Percentiles rank a stretch among this genome's conserved stretches.
These are phyloP conservation scores for Adenanthera pavonina DNA, from an alignment of 306 rosid species.

Conservation along the genomic window DNA sequence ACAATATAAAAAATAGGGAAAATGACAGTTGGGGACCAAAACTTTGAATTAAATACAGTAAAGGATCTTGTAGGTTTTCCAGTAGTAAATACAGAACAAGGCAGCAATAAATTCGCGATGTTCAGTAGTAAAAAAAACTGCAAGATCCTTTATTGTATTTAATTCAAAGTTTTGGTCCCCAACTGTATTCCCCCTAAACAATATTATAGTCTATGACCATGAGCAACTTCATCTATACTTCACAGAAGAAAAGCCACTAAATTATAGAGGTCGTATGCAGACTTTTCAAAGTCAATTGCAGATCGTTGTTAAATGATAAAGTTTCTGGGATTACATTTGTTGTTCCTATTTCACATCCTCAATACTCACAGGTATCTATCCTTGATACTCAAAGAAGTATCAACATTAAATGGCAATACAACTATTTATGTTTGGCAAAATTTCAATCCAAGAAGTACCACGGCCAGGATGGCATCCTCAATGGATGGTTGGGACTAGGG, in stretches of 20 bases:
- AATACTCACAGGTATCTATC: too few relatives aligned
- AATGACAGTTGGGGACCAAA: too few relatives aligned
- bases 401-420: background rate
- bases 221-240: slow-evolving; percentile 21
- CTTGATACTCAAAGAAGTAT: too few relatives aligned
- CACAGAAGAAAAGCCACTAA: slow-evolving; percentile 13
- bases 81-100: too few relatives aligned
- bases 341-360: too few relatives aligned
- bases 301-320: background rate
- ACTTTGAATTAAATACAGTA: too few relatives aligned
- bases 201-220: slow-evolving; percentile 2
- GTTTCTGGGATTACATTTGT: background rate
- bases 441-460: slow-evolving; percentile 9
- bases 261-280: slow-evolving; percentile 3
- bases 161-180: too few relatives aligned
- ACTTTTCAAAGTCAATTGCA: slow-evolving; percentile 10
- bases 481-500: slow-evolving; percentile 8
- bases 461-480: background rate
- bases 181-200: too few relatives aligned
- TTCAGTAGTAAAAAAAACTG: too few relatives aligned
- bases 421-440: background rate
- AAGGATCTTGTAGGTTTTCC: too few relatives aligned
- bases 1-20: background rate
- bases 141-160: too few relatives aligned
- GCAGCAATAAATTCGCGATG: too few relatives aligned